Base-by-base conservation (phyloP, 306 rosid species). In the Delonix regia region DNA sequence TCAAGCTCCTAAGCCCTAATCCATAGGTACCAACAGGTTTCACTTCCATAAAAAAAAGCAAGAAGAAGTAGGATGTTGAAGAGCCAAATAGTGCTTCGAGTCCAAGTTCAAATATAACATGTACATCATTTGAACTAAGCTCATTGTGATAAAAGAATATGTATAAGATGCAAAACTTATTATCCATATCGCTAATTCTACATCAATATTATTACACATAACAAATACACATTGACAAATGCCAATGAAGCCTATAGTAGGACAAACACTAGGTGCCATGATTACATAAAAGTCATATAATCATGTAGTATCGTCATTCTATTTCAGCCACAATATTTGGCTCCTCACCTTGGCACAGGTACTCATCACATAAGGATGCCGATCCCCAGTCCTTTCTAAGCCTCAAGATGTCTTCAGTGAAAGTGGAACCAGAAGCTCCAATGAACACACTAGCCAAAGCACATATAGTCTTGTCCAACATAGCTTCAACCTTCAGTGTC, bases 391-490 rank as follows among this genome's bases (percentile, higher is more conserved):
- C 97, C 84, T 86, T 90, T 70, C 96, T 85, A 11, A 93, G 90
- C 69, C 97, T 87, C 76, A 89, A 80, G 73, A 93, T 93, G 78
- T 93, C 97, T 82, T 89, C 92, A 1, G 97, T 93, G 86, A 93
- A 93, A 49, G 93, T 90, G 69, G 96, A 93, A 78, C 96, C 94
- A 56, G 97, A 78, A 41, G 97, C 94, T 69, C 97, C 97, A 3
- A 93, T 88, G 81, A 93, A 93, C 21, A 88, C 93, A 27, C 82
- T 87, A 7, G 97, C 83, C 96, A 93, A 76, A 52, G 93, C 97
- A 69, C 93, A 87, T 73, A 93, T 89, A 15, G 96, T 90, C 86
- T 90, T 93, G 84, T 93, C 97, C 83, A 93, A 67, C 97, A 93
- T 93, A 27, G 97, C 96, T 88, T 93, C 97, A 60, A 90, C 97